A percentile compares a stretch with the other conserved stretches of the same genome.
These are phyloP conservation scores for Myxozyma lipomycoides DNA, from an alignment of 805 yeast species.

Conservation along the genomic window DNA sequence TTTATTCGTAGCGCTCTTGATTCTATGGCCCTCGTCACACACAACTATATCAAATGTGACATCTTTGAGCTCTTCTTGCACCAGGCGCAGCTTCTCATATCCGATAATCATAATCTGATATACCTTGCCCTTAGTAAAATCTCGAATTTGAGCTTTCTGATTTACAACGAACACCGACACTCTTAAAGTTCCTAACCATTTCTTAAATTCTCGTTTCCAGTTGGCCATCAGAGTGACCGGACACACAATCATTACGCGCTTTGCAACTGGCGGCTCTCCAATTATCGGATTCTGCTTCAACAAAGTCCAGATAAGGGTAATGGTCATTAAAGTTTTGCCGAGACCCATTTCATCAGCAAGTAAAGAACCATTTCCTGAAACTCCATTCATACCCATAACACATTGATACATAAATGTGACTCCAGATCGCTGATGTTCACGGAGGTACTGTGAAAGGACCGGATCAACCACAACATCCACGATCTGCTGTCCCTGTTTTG, in stretches of 20 bases:
- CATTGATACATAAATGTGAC: constrained; percentile 78
- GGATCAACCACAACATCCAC: constrained; percentile 43
- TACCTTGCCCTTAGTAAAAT: constrained; percentile 62
- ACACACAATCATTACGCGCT: constrained; percentile 73
- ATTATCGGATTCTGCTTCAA: constrained; percentile 42
- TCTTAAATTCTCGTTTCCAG: constrained; percentile 83
- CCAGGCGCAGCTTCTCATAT: constrained; percentile 73
- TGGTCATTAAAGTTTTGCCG: constrained; percentile 85
- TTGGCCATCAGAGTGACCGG: constrained; percentile 86
- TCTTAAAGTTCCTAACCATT: constrained; percentile 73
- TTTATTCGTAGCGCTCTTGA: constrained; percentile 72
- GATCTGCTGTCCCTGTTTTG: constrained; percentile 17
- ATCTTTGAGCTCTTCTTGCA: constrained; percentile 37
- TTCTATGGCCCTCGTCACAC: constrained; percentile 94
- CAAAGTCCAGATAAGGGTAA: constrained; percentile 78
- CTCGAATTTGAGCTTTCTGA: constrained; percentile 50
- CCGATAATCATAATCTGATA: constrained; percentile 83
- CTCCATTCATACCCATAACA: constrained; percentile 61
- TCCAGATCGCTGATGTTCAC: constrained; percentile 87
- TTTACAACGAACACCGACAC: constrained; percentile 62
- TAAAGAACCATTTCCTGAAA: constrained; percentile 62
- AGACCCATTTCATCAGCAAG: constrained; percentile 98
- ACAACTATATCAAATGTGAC: constrained; percentile 61
- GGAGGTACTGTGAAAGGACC: constrained; percentile 39
- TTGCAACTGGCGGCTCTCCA: constrained; percentile 41